phyloP scores from a whole-genome alignment of 192 early-diverging fungal genomes.

The Backusella circina region DNA sequence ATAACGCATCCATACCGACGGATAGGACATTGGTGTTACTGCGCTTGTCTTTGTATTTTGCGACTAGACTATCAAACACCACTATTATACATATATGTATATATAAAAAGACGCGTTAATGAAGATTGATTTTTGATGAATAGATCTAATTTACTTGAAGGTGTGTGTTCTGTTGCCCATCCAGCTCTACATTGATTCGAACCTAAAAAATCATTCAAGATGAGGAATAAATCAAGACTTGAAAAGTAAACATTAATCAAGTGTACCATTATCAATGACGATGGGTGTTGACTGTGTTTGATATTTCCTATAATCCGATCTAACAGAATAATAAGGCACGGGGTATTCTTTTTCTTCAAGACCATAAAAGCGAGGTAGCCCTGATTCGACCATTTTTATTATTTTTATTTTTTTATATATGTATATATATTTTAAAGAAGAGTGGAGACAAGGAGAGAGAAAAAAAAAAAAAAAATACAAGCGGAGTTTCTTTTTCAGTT shows the following conservation, averaged over 20 bases:
- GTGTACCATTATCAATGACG: slow-evolving; percentile 67
- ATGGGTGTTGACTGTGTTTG: slow-evolving; percentile 44
- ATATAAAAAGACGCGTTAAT: neutral
- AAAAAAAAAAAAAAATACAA: neutral
- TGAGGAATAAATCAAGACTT: neutral
- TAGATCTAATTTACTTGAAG: slow-evolving; percentile 50
- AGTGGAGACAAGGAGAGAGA: neutral
- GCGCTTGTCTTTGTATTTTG: slow-evolving; percentile 62
- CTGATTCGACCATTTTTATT: slow-evolving; percentile 5
- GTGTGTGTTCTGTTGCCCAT: slow-evolving; percentile 65
- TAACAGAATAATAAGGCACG: slow-evolving; percentile 30
- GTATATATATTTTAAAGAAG: neutral
- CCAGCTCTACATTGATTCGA: slow-evolving; percentile 79
- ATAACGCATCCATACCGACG: slow-evolving; percentile 69
- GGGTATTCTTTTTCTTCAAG: slow-evolving; percentile 37
- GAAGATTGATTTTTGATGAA: too few relatives aligned
- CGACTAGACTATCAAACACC: slow-evolving; percentile 66
- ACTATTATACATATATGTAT: too few relatives aligned
- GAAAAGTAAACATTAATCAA: neutral
- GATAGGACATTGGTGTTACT: slow-evolving; percentile 39
- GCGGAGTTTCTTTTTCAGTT: neutral
- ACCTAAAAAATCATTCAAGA: slow-evolving; percentile 30
- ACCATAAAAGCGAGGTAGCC: slow-evolving; percentile 15
- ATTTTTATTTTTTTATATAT: neutral
- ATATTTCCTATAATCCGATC: slow-evolving; percentile 44